Evolutionary conservation across 768 basidiomycete species (phyloP).

Genomic region (Lactarius psammicola): DNA sequence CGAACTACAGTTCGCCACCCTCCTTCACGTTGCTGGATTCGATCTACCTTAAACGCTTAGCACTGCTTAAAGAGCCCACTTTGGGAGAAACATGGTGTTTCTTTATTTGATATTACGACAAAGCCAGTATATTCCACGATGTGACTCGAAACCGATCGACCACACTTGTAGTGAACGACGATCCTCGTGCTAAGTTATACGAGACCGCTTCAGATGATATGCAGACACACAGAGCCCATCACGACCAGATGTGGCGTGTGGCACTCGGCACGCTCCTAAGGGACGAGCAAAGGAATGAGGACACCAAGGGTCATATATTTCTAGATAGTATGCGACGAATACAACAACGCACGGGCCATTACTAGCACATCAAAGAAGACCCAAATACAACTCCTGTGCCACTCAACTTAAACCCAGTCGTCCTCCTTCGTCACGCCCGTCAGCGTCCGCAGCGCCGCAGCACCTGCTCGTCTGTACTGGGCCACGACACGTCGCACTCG

Average conservation of each 20-base stretch:
- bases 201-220: not conserved
- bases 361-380: no score
- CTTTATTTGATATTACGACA: not conserved
- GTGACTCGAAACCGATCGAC: not conserved
- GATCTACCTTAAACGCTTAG: slow-evolving; percentile 21
- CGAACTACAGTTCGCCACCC: slow-evolving; percentile 34
- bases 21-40: slow-evolving; percentile 42
- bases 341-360: no score
- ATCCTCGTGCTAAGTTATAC: not conserved
- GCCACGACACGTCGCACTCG: no score
- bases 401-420: no score
- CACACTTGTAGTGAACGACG: not conserved
- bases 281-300: not conserved
- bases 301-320: no score
- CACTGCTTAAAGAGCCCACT: not conserved
- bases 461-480: no score
- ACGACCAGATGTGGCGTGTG: not conserved
- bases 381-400: no score
- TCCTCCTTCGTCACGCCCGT: no score
- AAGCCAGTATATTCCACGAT: not conserved
- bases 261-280: not conserved
- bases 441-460: no score
- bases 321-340: no score
- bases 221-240: not conserved
- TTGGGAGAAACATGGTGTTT: not conserved